Conservation (phyloP, 495 filamentous ascomycete species). For the Haplographium delicatum region DNA sequence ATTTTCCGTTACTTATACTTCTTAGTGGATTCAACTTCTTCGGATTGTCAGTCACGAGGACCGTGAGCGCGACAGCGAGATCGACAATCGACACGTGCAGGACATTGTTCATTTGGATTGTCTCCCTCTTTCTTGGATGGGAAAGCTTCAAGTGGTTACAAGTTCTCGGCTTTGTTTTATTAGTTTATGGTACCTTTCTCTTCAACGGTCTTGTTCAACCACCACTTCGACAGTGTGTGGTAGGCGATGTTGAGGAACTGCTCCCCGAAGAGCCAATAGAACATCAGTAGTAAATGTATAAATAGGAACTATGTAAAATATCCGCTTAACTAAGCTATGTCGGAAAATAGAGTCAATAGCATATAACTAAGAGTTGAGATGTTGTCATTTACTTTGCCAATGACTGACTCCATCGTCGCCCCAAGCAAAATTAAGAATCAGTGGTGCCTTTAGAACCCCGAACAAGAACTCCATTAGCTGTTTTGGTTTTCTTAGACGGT, state of each 20-base stretch:
- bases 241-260: constrained; percentile 48
- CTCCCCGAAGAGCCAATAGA: constrained; percentile 83
- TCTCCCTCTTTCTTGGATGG: constrained; percentile 90
- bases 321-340: too few relatives aligned
- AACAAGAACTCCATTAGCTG: too few relatives aligned
- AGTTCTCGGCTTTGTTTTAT: constrained; percentile 76
- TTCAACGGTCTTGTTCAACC: constrained; percentile 90
- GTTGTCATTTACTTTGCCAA: too few relatives aligned
- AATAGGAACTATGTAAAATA: too few relatives aligned
- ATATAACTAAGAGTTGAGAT: too few relatives aligned
- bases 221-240: constrained; percentile 61
- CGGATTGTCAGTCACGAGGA: constrained; percentile 84
- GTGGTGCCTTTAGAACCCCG: too few relatives aligned
- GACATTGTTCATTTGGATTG: constrained; percentile 97
- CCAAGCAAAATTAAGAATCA: too few relatives aligned
- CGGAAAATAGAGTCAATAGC: too few relatives aligned
- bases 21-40: constrained; percentile 96
- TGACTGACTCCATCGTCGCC: too few relatives aligned
- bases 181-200: constrained; percentile 95
- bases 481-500: too few relatives aligned
- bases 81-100: constrained; percentile 97
- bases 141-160: constrained; percentile 98
- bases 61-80: constrained; percentile 82
- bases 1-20: constrained; percentile 4
- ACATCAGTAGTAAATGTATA: constrained; percentile 38